A percentile compares a stretch with the other conserved stretches of the same genome.
These are phyloP conservation scores for Bryoerythrophyllum caledonicum DNA, from an alignment of 225 moss, liverwort and hornwort species.

Conservation along the genomic window DNA sequence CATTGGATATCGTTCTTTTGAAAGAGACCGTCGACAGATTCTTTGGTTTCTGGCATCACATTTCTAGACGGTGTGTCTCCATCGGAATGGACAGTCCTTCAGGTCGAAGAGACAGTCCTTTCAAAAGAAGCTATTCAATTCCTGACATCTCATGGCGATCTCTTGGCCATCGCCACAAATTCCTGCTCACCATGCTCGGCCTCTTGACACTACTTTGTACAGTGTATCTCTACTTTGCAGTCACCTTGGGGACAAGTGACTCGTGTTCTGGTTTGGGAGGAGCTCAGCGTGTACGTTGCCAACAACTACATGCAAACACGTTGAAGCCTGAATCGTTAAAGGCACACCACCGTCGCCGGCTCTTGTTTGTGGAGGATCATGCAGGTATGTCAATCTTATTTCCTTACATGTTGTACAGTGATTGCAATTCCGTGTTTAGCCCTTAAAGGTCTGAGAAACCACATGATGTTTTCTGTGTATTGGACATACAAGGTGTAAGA, in stretches of 20 bases:
- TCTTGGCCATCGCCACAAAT: conserved; percentile 61
- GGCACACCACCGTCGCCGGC: conserved; percentile 54
- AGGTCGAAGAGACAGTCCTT: conserved; percentile 44
- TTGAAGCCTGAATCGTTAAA: conserved; percentile 31
- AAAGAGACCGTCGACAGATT: not conserved
- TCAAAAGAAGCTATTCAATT: conserved; percentile 40
- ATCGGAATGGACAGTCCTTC: conserved; percentile 52
- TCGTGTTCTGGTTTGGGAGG: conserved; percentile 63
- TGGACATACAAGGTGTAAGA: too few species aligned
- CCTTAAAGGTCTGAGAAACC: too few species aligned
- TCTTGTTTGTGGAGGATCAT: conserved; percentile 41
- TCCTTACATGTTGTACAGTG: not conserved
- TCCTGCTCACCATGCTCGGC: conserved; percentile 56
- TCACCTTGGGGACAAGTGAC: conserved; percentile 48
- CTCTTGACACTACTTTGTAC: conserved; percentile 62
- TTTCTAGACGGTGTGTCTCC: conserved; percentile 18
- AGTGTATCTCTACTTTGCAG: conserved; percentile 68
- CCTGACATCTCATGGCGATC: conserved; percentile 57
- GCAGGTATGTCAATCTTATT: conserved; percentile 28
- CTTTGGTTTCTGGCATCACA: not conserved
- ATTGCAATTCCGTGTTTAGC: not conserved
- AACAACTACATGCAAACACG: conserved; percentile 22
- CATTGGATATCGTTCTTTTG: not conserved
- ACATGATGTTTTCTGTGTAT: too few species aligned
- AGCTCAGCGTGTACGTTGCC: conserved; percentile 46